Percentiles rank a stretch among this genome's conserved stretches.
These are phyloP conservation scores for Colletotrichum scovillei DNA, from an alignment of 2,329 filamentous ascomycete species.

Conservation along the genomic window DNA sequence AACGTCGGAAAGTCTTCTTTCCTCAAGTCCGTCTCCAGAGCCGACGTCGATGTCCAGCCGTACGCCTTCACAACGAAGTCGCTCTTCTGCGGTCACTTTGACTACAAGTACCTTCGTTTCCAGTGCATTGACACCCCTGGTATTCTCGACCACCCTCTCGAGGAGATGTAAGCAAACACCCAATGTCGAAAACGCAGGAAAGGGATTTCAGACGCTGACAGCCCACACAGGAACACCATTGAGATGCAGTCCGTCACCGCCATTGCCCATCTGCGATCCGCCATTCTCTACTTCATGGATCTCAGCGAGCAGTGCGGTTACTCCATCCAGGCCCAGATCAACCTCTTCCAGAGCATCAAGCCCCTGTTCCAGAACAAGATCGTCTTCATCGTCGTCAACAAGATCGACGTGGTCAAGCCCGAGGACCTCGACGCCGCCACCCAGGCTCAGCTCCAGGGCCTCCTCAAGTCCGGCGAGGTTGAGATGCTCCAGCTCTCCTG, in stretches of 20 bases:
- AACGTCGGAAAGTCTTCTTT: slow-evolving; percentile 99
- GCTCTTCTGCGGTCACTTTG: slow-evolving; percentile 96
- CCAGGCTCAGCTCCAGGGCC: slow-evolving; percentile 79
- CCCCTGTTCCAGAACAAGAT: slow-evolving; percentile 96
- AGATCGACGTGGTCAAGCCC: slow-evolving; percentile 91
- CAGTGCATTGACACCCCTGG: slow-evolving; percentile 98
- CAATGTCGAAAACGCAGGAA: background rate
- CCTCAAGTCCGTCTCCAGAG: slow-evolving; percentile 65
- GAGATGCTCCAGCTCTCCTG: slow-evolving; percentile 95
- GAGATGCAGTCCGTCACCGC: slow-evolving; percentile 99
- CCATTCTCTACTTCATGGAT: slow-evolving; percentile 98
- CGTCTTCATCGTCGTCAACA: slow-evolving; percentile 97
- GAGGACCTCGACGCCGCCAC: slow-evolving; percentile 87
- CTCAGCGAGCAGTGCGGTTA: slow-evolving; percentile 97
- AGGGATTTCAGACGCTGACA: background rate
- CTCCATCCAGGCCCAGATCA: slow-evolving; percentile 90
- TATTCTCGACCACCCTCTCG: slow-evolving; percentile 95
- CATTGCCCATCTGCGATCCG: slow-evolving; percentile 94
- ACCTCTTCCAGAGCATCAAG: slow-evolving; percentile 96
- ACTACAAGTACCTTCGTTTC: slow-evolving; percentile 92
- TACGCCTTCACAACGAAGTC: slow-evolving; percentile 99
- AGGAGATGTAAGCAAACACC: slow-evolving; percentile 70
- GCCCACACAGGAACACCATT: slow-evolving; percentile 81
- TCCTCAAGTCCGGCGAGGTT: slow-evolving; percentile 89
- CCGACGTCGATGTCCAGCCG: slow-evolving; percentile 71